Conservation (phyloP, 2,329 filamentous ascomycete species). For the Hymenoscyphus fraxineus region DNA sequence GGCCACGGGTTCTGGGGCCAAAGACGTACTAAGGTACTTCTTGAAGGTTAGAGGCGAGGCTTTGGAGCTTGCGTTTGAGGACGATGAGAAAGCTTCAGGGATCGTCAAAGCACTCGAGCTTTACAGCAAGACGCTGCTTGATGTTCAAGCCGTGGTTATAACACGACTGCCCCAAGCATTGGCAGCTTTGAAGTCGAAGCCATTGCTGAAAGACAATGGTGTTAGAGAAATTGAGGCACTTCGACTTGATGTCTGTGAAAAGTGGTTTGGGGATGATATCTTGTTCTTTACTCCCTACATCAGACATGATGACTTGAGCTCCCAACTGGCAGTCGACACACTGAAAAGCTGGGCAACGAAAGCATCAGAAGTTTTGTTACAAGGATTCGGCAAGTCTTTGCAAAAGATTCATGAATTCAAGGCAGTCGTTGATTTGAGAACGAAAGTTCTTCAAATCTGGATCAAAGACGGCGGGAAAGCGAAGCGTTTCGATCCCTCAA, state of each 20-base stretch:
- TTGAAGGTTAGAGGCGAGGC: conserved; percentile 67
- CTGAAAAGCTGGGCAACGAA: conserved; percentile 61
- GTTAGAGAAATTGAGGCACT: conserved; percentile 66
- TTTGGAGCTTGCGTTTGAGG: conserved; percentile 60
- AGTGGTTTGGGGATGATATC: conserved; percentile 80
- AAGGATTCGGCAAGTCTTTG: conserved; percentile 60
- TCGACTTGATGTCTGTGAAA: conserved; percentile 70
- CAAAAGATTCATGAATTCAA: conserved; percentile 61
- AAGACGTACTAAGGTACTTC: conserved; percentile 76
- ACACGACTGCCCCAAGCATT: conserved; percentile 67
- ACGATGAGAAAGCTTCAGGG: conserved; percentile 41
- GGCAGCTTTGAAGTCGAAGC: conserved; percentile 61
- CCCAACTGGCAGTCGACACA: conserved; percentile 55
- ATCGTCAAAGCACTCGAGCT: conserved; percentile 65
- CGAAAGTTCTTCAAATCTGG: conserved; percentile 69
- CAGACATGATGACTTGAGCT: conserved; percentile 71
- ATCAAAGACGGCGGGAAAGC: conserved; percentile 63
- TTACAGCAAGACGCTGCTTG: conserved; percentile 72
- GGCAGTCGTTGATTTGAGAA: conserved; percentile 65
- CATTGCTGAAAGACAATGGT: conserved; percentile 67
- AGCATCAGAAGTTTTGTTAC: conserved; percentile 55
- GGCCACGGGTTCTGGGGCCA: conserved; percentile 72
- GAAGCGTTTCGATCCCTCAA: conserved; percentile 62
- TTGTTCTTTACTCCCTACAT: conserved; percentile 84
- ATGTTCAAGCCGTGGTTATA: conserved; percentile 74